Percentiles rank a stretch among this genome's conserved stretches.
Evolutionary conservation across 805 yeast genomes (phyloP).

Genomic region (Danielozyma ontarioensis): DNA sequence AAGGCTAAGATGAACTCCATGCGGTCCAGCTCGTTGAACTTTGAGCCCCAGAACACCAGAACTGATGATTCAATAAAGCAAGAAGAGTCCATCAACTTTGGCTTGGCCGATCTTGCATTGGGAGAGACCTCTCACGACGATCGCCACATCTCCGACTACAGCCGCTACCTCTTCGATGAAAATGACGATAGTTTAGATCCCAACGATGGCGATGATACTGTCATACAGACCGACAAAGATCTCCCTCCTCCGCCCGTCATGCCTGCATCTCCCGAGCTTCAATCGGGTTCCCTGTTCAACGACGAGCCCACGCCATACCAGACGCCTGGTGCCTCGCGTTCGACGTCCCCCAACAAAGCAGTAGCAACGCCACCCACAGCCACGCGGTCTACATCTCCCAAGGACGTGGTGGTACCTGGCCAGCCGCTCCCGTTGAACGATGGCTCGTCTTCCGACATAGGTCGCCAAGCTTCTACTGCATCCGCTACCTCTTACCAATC

Average conservation of each 20-base stretch:
- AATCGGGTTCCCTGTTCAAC: too few species aligned
- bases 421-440: background rate
- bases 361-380: background rate
- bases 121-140: constrained; percentile 4
- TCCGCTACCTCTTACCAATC: constrained; percentile 22
- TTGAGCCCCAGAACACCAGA: background rate
- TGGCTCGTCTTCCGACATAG: too few species aligned
- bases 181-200: background rate
- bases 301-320: too few species aligned
- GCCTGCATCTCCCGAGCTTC: background rate
- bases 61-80: background rate
- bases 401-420: background rate
- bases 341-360: background rate
- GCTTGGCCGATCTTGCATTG: constrained; percentile 10
- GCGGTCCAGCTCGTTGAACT: background rate
- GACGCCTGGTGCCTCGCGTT: too few species aligned
- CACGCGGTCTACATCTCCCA: background rate
- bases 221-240: background rate
- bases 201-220: background rate
- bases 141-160: constrained; percentile 25
- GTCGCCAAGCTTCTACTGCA: constrained; percentile 7
- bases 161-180: constrained; percentile 14
- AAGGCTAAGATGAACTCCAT: constrained; percentile 1
- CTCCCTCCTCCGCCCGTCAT: background rate
- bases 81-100: constrained; percentile 8